Conservation (phyloP, 768 basidiomycete genomes). For the Lactifluus echinatus region DNA sequence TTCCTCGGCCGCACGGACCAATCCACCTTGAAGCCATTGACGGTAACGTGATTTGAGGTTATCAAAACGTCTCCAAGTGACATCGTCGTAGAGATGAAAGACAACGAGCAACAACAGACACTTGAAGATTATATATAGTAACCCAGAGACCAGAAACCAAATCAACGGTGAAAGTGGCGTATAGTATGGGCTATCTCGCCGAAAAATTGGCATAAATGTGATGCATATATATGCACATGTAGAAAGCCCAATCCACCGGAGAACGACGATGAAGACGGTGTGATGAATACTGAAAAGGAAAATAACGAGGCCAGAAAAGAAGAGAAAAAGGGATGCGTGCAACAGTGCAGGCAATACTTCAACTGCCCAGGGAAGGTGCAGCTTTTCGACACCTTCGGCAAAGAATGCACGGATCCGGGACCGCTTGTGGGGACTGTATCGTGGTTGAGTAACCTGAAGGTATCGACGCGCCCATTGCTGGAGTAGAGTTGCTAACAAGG, state of each 20-base stretch:
- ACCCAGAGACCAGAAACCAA: not conserved
- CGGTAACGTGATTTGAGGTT: not conserved
- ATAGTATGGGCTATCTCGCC: too few species aligned
- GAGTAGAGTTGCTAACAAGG: too few species aligned
- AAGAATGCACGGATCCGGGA: slow-evolving; percentile 1
- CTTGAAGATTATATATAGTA: not conserved
- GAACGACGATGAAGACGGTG: not conserved
- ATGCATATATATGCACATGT: not conserved
- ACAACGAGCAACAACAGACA: not conserved
- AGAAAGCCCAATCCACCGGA: not conserved
- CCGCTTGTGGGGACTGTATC: not conserved
- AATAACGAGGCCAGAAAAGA: not conserved
- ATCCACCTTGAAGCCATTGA: not conserved
- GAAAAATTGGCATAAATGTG: too few species aligned
- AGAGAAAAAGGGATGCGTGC: slow-evolving; percentile 4
- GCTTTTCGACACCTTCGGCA: not conserved
- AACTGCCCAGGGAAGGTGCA: too few species aligned
- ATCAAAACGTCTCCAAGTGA: not conserved
- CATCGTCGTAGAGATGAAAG: not conserved
- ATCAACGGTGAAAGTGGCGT: slow-evolving; percentile 4
- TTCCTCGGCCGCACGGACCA: slow-evolving; percentile 3
- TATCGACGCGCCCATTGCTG: too few species aligned
- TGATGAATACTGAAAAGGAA: slow-evolving; percentile 6
- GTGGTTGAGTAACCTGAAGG: not conserved
- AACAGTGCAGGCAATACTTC: not conserved